Evolutionary conservation across 2,329 filamentous ascomycete genomes (phyloP), one percentile per base, ranked within the genome.

Genomic region (Xylaria sp.): DNA sequence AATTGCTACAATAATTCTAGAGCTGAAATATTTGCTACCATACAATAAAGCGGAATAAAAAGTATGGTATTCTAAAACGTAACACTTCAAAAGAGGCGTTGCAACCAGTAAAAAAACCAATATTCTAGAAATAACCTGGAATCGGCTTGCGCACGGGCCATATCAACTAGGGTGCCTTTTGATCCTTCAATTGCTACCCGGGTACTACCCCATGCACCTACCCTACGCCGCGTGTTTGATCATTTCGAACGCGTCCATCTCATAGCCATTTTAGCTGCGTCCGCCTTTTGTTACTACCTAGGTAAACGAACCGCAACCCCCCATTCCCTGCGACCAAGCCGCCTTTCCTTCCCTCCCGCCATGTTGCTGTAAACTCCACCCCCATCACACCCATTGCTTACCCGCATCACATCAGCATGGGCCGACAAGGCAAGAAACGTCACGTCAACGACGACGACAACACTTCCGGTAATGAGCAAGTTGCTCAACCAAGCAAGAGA

Each of bases 401-500:
- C 17, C 25, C 1, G 17, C 27, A 38, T 40, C 41, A 54, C 57
- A 29, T 29, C 53, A 66, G 11, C 8, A 73, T 72, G 72, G 68
- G 52, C 15, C 63, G 67, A 35, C 43, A 58, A 54, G 70, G 72
- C 66, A 68, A 55, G 47, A 75, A 73, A 62, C 73, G 72, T 37
- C 63, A 67, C n/a, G 51, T 31, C 51, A 67, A 58, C 13, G 69
- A 71, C 35, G 69, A 73, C 15, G 67, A 73, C 38, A 71, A 73
- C 38, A 71, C 60, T 11, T 63, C 58, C n/a, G 64, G 69, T 37
- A 74, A 76, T 25, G 71, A 72, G 13, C 72, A 72, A n/a, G 73
- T 73, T 54, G 65, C 72, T 17, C 74, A 68, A 70, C 71, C 63
- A 58, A 74, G 47, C 64, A 72, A 70, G 63, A 71, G 70, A 61